Evolutionary conservation across 2,329 filamentous ascomycete genomes (phyloP).

Genomic region (Aspergillus versicolor): DNA sequence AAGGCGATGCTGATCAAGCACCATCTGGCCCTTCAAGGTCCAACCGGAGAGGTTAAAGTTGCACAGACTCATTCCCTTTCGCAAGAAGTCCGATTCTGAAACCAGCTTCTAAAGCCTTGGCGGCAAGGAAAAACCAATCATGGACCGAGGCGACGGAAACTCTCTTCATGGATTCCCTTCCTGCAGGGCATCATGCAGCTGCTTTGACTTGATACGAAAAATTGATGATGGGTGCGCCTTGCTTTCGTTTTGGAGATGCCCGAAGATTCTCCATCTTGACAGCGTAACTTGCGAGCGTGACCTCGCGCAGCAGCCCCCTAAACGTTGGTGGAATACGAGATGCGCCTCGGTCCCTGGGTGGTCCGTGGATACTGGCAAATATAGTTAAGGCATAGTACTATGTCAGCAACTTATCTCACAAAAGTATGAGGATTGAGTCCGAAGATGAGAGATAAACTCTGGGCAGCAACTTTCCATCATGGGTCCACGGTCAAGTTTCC

Average conservation of each 20-base stretch:
- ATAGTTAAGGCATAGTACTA: background rate
- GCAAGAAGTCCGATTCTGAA: conserved; percentile 16
- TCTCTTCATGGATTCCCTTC: conserved; percentile 5
- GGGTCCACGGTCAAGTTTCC: too few species aligned
- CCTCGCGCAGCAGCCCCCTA: background rate
- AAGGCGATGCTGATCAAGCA: conserved; percentile 1
- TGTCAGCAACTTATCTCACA: background rate
- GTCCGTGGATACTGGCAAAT: background rate
- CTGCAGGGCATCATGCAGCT: conserved; percentile 7
- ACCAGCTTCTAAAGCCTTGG: conserved; percentile 18
- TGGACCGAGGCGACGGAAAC: background rate
- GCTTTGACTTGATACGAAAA: background rate
- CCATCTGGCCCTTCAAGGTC: background rate
- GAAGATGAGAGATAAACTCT: background rate
- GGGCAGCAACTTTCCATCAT: too few species aligned
- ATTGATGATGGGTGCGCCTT: background rate
- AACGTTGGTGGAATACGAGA: too few species aligned
- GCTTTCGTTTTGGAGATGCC: background rate
- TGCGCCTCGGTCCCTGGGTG: background rate
- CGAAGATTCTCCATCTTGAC: background rate
- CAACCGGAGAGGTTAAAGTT: conserved; percentile 1
- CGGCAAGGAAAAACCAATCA: conserved; percentile 15
- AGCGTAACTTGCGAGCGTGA: background rate
- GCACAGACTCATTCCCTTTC: conserved; percentile 15
- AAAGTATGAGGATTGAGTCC: background rate